Percentiles rank a stretch among this genome's conserved stretches.
Evolutionary conservation across 2,329 filamentous ascomycete genomes (phyloP).

Genomic region (Colletotrichum caudatum): DNA sequence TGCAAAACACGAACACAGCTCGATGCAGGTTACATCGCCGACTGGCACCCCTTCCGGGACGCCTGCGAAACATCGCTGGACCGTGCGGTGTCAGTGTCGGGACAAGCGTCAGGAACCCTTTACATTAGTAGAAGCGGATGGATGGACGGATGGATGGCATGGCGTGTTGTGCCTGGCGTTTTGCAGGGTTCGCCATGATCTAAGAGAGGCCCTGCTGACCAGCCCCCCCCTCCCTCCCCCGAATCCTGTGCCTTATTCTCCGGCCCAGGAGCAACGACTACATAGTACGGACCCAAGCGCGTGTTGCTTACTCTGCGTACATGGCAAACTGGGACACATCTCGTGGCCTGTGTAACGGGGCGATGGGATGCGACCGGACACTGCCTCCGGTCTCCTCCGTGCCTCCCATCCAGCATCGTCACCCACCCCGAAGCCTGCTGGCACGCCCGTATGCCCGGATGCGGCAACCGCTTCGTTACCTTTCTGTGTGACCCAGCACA

Average conservation of each 20-base stretch:
- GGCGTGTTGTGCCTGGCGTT: constrained; percentile 3
- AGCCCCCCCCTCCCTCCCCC: background rate
- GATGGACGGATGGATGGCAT: background rate
- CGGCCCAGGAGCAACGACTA: background rate
- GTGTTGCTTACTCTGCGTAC: constrained; percentile 12
- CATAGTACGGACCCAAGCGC: background rate
- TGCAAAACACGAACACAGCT: background rate
- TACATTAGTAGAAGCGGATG: too few relatives aligned
- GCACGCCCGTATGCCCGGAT: constrained; percentile 23
- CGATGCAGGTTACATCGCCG: constrained; percentile 18
- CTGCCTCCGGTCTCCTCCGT: background rate
- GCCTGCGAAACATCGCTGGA: constrained; percentile 31
- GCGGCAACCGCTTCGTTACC: constrained; percentile 4
- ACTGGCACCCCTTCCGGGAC: constrained; percentile 19
- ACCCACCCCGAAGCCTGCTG: constrained; percentile 2
- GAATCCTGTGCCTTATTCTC: constrained; percentile 15
- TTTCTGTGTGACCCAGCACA: background rate
- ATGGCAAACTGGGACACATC: background rate
- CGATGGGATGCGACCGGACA: constrained; percentile 8
- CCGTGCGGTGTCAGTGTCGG: constrained; percentile 28
- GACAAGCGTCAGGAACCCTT: background rate
- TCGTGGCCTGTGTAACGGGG: background rate
- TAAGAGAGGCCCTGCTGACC: background rate
- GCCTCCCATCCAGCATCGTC: constrained; percentile 24
- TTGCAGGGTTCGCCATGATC: constrained; percentile 9